Base-by-base conservation (phyloP, 148 eudicot species). In the Dysphania ambrosioides region DNA sequence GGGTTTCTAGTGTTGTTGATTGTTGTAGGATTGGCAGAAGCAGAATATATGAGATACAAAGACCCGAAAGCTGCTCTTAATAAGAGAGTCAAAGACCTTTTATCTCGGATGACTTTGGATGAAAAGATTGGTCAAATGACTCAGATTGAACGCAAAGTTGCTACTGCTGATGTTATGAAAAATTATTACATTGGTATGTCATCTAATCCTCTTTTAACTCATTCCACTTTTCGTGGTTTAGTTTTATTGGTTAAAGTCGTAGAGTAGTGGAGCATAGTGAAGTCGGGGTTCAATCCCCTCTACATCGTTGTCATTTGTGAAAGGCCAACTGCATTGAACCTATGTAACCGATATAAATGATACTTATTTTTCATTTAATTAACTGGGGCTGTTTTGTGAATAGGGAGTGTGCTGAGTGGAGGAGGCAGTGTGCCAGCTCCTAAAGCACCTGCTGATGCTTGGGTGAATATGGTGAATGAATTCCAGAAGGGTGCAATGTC, bases 71-170 rank as follows among this genome's bases (percentile, higher is more conserved):
- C 58, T 27, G 75, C 81, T 12, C 68, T 88, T 24, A 73, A 75
- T 51, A 62, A 3, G 26, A 90, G 96, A 49, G 82, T 90, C 0
- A 80, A 75, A 47, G 91, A 88, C 57, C 85, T 90, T 83, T 79
- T 90, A 55, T 79, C 79, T 1, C 72, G 85, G 53, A 90, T 90
- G 96, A 90, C 88, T 8, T 82, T 90, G 72, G 96, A 87, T 42
- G 96, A 90, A 63, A 90, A 90, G 78, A 86, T 90, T 71, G 96
- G 96, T 18, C 96, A 90, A 78, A 90, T 90, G 96, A 84, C 81
- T 35, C 96, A 90, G 74, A 90, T 90, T 80, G 96, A 90, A 31
- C 86, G 92, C 36, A 61, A 76, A 44, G 87, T 85, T 67, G 88
- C 96, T 31, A 75, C 96, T 1, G 68, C 86, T 77, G 89, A 90